These are phyloP conservation scores for Suhomyces chickasaworum DNA, from an alignment of 1,139 yeast genomes.

Conservation along the genomic window DNA sequence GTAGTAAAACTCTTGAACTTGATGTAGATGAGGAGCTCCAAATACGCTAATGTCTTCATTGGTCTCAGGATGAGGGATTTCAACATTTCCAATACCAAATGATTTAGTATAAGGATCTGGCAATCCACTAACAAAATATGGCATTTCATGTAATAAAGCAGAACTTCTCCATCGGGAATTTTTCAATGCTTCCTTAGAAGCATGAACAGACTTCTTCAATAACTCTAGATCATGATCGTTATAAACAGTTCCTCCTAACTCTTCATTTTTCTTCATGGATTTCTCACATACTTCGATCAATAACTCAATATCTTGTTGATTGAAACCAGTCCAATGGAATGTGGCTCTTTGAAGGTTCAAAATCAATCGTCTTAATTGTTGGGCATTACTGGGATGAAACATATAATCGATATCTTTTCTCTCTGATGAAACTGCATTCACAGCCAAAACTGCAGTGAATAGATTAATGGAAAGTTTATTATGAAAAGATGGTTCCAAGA, in stretches of 20 bases:
- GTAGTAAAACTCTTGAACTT: conserved; percentile 55
- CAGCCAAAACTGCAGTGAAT: conserved; percentile 66
- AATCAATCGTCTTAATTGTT: conserved; percentile 56
- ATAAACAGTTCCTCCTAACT: conserved; percentile 30
- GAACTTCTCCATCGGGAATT: conserved; percentile 59
- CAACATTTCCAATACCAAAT: conserved; percentile 46
- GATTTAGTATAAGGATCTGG: conserved; percentile 40
- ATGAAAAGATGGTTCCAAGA: conserved; percentile 60
- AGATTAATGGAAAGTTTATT: conserved; percentile 62
- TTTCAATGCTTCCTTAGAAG: conserved; percentile 49
- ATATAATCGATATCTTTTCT: conserved; percentile 66
- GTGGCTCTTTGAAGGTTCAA: conserved; percentile 66
- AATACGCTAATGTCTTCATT: conserved; percentile 42
- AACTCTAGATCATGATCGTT: conserved; percentile 38
- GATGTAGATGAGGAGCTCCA: conserved; percentile 62
- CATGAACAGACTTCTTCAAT: conserved; percentile 42
- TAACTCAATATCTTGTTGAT: conserved; percentile 55
- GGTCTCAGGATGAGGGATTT: conserved; percentile 13
- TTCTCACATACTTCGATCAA: conserved; percentile 50
- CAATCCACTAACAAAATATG: conserved; percentile 49
- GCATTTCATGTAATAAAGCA: conserved; percentile 64
- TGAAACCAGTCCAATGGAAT: conserved; percentile 75
- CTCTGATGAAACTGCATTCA: conserved; percentile 74
- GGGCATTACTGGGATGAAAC: conserved; percentile 62
- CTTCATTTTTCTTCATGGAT: conserved; percentile 41